A percentile compares a stretch with the other conserved stretches of the same genome.
These are phyloP conservation scores for Diversispora epigaea DNA, from an alignment of 192 early-diverging fungal species.

Conservation along the genomic window DNA sequence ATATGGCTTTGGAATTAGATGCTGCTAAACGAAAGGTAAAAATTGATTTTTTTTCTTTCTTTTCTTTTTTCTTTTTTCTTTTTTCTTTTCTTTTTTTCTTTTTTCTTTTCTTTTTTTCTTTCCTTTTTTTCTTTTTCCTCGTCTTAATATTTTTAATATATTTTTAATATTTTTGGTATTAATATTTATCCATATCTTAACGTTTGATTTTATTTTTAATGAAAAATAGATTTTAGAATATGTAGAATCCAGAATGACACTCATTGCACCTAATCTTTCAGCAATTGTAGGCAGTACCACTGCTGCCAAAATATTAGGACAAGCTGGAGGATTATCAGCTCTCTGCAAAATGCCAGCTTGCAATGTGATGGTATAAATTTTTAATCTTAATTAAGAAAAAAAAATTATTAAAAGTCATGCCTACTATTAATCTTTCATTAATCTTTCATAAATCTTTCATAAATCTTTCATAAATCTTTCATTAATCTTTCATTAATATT, in stretches of 20 bases:
- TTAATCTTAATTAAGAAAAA: conserved; percentile 23
- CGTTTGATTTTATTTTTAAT: no score
- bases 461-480: no score
- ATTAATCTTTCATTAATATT: conserved; percentile 15
- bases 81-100: no score
- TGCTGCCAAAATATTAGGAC: conserved; percentile 88
- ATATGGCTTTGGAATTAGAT: conserved; percentile 74
- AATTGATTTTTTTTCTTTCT: no score
- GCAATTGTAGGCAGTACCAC: conserved; percentile 79
- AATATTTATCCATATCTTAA: no score
- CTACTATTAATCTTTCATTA: conserved; percentile 35
- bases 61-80: no score
- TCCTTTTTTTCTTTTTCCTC: no score
- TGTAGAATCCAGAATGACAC: conserved; percentile 86
- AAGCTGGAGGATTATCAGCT: conserved; percentile 83
- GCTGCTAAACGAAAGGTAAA: conserved; percentile 61
- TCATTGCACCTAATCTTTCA: conserved; percentile 94
- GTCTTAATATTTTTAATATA: neutral
- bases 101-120: no score
- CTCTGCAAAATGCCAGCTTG: conserved; percentile 90
- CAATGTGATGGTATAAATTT: conserved; percentile 67
- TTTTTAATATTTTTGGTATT: neutral
- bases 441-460: no score
- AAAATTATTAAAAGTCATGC: no score
- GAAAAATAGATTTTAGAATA: conserved; percentile 72